A percentile compares a stretch with the other conserved stretches of the same genome.
Conservation (phyloP, 192 early-diverging fungal genomes). For the Coemansia sp. region DNA sequence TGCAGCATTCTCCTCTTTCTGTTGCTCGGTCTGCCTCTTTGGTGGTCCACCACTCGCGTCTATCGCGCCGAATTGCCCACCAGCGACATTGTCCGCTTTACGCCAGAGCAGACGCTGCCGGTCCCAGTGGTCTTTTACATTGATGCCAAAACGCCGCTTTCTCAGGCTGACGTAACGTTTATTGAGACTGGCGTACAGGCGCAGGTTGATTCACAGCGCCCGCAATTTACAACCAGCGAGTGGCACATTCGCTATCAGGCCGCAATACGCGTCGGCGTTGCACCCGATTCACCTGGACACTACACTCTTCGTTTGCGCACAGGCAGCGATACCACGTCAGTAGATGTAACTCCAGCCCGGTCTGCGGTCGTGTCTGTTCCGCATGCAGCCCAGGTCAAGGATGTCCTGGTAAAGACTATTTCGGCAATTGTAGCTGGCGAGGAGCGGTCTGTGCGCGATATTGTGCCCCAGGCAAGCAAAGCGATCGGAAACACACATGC, state of each 20-base stretch:
- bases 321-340: not conserved
- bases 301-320: conserved; percentile 26
- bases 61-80: conserved; percentile 50
- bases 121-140: conserved; percentile 36
- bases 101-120: conserved; percentile 14
- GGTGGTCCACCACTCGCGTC: conserved; percentile 54
- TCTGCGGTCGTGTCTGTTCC: conserved; percentile 10
- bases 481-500: conserved; percentile 38
- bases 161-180: not conserved
- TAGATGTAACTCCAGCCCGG: conserved; percentile 11
- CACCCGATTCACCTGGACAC: conserved; percentile 32
- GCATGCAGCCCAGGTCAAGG: not conserved
- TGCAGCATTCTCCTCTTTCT: conserved; percentile 36
- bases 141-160: conserved; percentile 18
- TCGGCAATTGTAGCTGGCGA: conserved; percentile 26
- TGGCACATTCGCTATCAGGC: conserved; percentile 23
- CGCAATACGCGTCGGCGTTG: not conserved
- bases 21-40: conserved; percentile 46
- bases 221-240: conserved; percentile 10
- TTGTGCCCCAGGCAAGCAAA: not conserved
- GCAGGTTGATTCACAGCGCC: conserved; percentile 17
- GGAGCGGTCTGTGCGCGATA: conserved; percentile 19
- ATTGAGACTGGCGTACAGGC: conserved; percentile 13
- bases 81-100: conserved; percentile 16
- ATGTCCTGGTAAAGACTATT: not conserved